Percentiles rank a stretch among this genome's conserved stretches.
These are phyloP conservation scores for Novymonas esmeraldas DNA, from an alignment of 208 protist genomes.

Conservation along the genomic window DNA sequence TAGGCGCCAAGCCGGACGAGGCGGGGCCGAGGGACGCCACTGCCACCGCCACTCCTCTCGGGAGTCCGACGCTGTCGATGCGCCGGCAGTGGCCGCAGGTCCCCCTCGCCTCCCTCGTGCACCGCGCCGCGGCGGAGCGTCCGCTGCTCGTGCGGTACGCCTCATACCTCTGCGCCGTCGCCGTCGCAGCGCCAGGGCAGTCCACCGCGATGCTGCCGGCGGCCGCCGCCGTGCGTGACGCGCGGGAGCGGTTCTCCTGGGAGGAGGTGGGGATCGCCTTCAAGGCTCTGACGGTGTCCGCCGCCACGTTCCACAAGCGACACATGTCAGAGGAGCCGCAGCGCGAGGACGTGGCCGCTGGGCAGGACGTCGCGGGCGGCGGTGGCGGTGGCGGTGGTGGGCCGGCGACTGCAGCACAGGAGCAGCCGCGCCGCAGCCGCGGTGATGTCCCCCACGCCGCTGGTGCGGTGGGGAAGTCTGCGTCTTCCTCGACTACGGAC, in stretches of 20 bases:
- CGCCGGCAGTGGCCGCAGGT: constrained; percentile 18
- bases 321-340: constrained; percentile 25
- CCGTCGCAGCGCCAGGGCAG: constrained; percentile 28
- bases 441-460: no score
- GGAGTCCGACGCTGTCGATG: not conserved
- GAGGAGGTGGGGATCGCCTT: constrained; percentile 37
- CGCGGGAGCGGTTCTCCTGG: constrained; percentile 22
- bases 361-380: no score
- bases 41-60: not conserved
- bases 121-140: constrained; percentile 33
- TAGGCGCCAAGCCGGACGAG: not conserved
- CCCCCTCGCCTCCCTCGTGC: constrained; percentile 29
- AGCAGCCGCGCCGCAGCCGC: not conserved
- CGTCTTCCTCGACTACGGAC: not conserved
- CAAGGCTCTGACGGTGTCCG: constrained; percentile 34
- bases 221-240: constrained; percentile 31
- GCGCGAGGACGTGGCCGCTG: constrained; percentile 1
- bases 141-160: constrained; percentile 29
- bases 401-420: not conserved
- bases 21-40: not conserved
- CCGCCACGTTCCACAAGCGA: constrained; percentile 25
- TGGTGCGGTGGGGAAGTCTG: no score
- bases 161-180: constrained; percentile 35
- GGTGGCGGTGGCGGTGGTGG: no score
- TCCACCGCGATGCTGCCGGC: constrained; percentile 27